These are phyloP conservation scores for Taxawa tesnikishii DNA, from an alignment of 2,329 filamentous ascomycete genomes.

Conservation along the genomic window DNA sequence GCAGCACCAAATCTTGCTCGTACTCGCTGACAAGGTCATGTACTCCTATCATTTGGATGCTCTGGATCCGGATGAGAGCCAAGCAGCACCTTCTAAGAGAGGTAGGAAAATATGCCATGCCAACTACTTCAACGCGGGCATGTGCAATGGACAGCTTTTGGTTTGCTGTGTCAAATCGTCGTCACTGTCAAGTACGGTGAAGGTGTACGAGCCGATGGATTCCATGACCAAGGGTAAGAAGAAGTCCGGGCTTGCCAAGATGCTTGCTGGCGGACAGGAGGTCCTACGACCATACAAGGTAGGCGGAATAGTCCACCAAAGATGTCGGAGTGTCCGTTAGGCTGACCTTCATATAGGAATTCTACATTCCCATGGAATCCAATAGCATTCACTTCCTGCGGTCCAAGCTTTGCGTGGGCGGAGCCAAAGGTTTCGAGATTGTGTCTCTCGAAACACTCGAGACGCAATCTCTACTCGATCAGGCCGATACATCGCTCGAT, in stretches of 20 bases:
- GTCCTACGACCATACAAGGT: constrained; percentile 88
- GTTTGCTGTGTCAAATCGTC: constrained; percentile 96
- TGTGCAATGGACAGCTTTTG: constrained; percentile 84
- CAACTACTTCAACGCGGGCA: constrained; percentile 96
- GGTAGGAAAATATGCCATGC: constrained; percentile 96
- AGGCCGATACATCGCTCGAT: constrained; percentile 94
- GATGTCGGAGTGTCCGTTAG: not conserved
- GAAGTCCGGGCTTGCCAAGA: constrained; percentile 88
- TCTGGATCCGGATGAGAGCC: constrained; percentile 66
- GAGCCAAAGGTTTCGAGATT: constrained; percentile 90
- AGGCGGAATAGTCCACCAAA: constrained; percentile 1
- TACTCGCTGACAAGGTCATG: constrained; percentile 85
- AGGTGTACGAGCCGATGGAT: constrained; percentile 97
- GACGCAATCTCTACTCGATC: constrained; percentile 90
- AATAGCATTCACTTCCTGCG: constrained; percentile 96
- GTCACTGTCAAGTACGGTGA: constrained; percentile 87
- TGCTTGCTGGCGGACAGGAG: constrained; percentile 89
- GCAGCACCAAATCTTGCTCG: constrained; percentile 82
- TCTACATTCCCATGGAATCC: constrained; percentile 97
- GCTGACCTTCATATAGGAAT: constrained; percentile 49
- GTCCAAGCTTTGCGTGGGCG: constrained; percentile 92
- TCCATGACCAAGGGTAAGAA: constrained; percentile 77
- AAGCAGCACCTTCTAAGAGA: constrained; percentile 63
- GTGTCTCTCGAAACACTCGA: constrained; percentile 96
- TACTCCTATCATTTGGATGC: constrained; percentile 81